These are phyloP conservation scores for Colletotrichum sp. DNA, from an alignment of 2,329 filamentous ascomycete species.

Conservation along the genomic window DNA sequence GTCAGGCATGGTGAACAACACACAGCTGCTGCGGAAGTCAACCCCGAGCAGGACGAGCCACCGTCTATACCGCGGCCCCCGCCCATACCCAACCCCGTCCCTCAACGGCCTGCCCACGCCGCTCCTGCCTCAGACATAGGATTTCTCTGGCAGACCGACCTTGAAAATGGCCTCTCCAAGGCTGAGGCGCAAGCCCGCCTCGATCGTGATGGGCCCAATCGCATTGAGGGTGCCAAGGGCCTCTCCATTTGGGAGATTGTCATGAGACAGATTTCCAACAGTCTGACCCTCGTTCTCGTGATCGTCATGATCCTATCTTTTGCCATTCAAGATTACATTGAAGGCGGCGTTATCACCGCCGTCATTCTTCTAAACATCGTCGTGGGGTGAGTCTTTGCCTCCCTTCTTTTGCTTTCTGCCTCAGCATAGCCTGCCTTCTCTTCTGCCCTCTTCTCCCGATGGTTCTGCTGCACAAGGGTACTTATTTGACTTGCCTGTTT, in stretches of 20 bases:
- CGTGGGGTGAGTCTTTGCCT: constrained; percentile 55
- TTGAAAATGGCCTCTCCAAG: constrained; percentile 64
- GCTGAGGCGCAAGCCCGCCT: constrained; percentile 69
- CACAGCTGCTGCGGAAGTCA: constrained; percentile 23
- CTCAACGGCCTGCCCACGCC: constrained; percentile 27
- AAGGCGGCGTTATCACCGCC: constrained; percentile 66
- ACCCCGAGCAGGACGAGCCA: constrained; percentile 24
- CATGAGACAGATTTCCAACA: constrained; percentile 78
- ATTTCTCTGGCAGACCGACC: constrained; percentile 43
- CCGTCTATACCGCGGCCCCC: constrained; percentile 22
- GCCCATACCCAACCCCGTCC: constrained; percentile 14
- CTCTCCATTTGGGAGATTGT: constrained; percentile 77
- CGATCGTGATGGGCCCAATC: constrained; percentile 70
- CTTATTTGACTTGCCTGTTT: not conserved
- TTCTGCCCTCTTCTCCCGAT: not conserved
- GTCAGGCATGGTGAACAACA: constrained; percentile 23
- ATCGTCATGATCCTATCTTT: constrained; percentile 75
- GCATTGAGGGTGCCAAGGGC: constrained; percentile 72
- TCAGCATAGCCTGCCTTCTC: not conserved
- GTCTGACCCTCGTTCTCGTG: constrained; percentile 75
- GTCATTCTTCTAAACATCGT: constrained; percentile 71
- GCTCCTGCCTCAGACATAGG: constrained; percentile 29
- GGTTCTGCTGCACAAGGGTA: not conserved
- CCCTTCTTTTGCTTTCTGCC: not conserved
- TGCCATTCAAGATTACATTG: constrained; percentile 67